Percentiles rank a stretch among this genome's conserved stretches.
phyloP scores from a whole-genome alignment of 2,329 filamentous ascomycete genomes.

The Geoglossum cookeanum region DNA sequence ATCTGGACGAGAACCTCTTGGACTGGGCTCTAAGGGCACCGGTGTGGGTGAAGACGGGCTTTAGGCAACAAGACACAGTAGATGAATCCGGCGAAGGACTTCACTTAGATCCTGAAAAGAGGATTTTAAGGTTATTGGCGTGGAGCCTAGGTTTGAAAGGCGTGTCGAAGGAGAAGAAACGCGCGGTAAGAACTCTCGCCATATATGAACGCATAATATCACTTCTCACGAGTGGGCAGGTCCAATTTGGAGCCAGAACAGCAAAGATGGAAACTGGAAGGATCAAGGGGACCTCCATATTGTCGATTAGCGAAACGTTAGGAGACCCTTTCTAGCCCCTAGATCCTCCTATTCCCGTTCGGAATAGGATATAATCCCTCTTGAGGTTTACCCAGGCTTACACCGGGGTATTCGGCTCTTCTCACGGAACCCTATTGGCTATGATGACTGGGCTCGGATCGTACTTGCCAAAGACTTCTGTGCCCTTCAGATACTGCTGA shows the following conservation, averaged over 20 bases:
- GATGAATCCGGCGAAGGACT: slow-evolving; percentile 12
- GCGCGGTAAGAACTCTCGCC: slow-evolving; percentile 39
- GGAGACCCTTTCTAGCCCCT: neutral
- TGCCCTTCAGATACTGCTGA: slow-evolving; percentile 54
- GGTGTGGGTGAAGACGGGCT: slow-evolving; percentile 77
- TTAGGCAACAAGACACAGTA: slow-evolving; percentile 28
- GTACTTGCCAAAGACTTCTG: neutral
- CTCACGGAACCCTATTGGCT: slow-evolving; percentile 20
- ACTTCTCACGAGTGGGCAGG: slow-evolving; percentile 25
- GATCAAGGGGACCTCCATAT: slow-evolving; percentile 40
- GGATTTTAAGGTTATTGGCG: slow-evolving; percentile 59
- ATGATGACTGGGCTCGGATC: slow-evolving; percentile 34
- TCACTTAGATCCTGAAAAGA: slow-evolving; percentile 57
- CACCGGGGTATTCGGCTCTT: neutral
- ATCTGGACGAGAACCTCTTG: slow-evolving; percentile 73
- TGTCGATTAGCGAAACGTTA: slow-evolving; percentile 6
- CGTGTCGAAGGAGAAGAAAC: slow-evolving; percentile 77
- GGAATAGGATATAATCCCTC: neutral
- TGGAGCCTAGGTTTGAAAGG: slow-evolving; percentile 49
- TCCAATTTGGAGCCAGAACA: slow-evolving; percentile 66
- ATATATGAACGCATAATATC: slow-evolving; percentile 9
- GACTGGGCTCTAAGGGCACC: slow-evolving; percentile 55
- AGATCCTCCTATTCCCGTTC: neutral
- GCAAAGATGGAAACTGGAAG: slow-evolving; percentile 57
- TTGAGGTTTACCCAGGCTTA: neutral